Conservation (phyloP, 129 eudicot species). For the Logfia minima region DNA sequence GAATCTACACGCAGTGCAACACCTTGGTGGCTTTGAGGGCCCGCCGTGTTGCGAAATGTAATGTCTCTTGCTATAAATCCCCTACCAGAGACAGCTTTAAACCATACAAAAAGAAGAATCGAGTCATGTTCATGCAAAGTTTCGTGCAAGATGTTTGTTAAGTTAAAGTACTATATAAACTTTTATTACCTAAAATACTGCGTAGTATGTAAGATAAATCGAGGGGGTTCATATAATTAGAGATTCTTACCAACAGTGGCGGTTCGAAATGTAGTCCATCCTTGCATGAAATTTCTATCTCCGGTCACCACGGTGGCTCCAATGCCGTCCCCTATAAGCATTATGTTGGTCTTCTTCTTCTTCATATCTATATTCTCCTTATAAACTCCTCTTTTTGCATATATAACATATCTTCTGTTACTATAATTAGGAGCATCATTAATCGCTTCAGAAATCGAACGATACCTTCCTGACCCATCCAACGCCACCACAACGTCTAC, state of each 20-base stretch:
- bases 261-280: slow-evolving; percentile 93
- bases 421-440: slow-evolving; percentile 67
- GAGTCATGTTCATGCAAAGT: slow-evolving; percentile 3
- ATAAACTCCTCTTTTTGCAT: slow-evolving; percentile 77
- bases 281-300: slow-evolving; percentile 79
- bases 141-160: background rate
- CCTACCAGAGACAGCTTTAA: slow-evolving; percentile 76
- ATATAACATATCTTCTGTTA: slow-evolving; percentile 67
- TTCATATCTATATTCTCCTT: slow-evolving; percentile 82
- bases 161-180: too few relatives aligned
- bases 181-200: too few relatives aligned
- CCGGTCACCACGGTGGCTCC: slow-evolving; percentile 78
- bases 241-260: slow-evolving; percentile 73
- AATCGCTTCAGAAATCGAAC: slow-evolving; percentile 67
- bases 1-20: slow-evolving; percentile 93
- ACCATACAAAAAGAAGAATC: background rate
- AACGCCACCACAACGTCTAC: slow-evolving; percentile 64
- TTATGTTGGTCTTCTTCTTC: slow-evolving; percentile 90
- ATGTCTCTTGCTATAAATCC: slow-evolving; percentile 94
- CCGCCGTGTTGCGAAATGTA: slow-evolving; percentile 90
- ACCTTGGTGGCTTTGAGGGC: slow-evolving; percentile 73
- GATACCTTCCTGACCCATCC: slow-evolving; percentile 73
- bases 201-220: too few relatives aligned
- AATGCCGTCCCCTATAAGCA: slow-evolving; percentile 92
- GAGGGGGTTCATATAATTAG: too few relatives aligned